These are phyloP conservation scores for Samsoniella hepiali DNA, from an alignment of 2,329 filamentous ascomycete genomes.

Conservation along the genomic window DNA sequence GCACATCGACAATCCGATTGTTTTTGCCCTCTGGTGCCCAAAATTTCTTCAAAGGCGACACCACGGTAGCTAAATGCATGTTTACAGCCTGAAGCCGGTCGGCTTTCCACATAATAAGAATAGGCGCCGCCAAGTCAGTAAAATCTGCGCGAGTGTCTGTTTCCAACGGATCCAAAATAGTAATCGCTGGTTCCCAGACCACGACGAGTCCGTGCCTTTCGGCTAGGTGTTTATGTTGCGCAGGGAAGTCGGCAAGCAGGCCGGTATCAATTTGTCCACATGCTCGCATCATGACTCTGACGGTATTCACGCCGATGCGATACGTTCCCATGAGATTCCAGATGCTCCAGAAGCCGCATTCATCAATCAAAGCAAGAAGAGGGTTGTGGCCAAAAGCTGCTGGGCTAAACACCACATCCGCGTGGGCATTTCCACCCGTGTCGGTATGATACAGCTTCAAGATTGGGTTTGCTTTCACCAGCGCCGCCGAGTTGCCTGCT, in stretches of 20 bases:
- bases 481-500: slow-evolving; percentile 38
- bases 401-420: slow-evolving; percentile 64
- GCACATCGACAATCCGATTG: slow-evolving; percentile 2
- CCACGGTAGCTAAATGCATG: slow-evolving; percentile 31
- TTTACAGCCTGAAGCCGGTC: slow-evolving; percentile 36
- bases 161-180: slow-evolving; percentile 6
- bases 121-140: slow-evolving; percentile 6
- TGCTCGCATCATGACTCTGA: slow-evolving; percentile 33
- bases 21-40: slow-evolving; percentile 5
- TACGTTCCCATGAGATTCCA: slow-evolving; percentile 54
- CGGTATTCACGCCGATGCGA: slow-evolving; percentile 32
- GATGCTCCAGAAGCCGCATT: slow-evolving; percentile 62
- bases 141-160: slow-evolving; percentile 17
- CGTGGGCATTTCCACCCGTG: slow-evolving; percentile 55
- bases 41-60: slow-evolving; percentile 18
- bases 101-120: slow-evolving; percentile 38
- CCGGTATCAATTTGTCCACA: slow-evolving; percentile 46
- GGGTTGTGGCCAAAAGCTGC: slow-evolving; percentile 44
- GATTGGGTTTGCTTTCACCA: slow-evolving; percentile 54
- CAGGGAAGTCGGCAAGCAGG: slow-evolving; percentile 33
- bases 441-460: slow-evolving; percentile 48
- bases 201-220: slow-evolving; percentile 44
- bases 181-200: slow-evolving; percentile 24
- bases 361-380: slow-evolving; percentile 65
- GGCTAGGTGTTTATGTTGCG: slow-evolving; percentile 27